Base-by-base conservation (phyloP, 1,284 basidiomycete genomes). In the Ganoderma lucidum region DNA sequence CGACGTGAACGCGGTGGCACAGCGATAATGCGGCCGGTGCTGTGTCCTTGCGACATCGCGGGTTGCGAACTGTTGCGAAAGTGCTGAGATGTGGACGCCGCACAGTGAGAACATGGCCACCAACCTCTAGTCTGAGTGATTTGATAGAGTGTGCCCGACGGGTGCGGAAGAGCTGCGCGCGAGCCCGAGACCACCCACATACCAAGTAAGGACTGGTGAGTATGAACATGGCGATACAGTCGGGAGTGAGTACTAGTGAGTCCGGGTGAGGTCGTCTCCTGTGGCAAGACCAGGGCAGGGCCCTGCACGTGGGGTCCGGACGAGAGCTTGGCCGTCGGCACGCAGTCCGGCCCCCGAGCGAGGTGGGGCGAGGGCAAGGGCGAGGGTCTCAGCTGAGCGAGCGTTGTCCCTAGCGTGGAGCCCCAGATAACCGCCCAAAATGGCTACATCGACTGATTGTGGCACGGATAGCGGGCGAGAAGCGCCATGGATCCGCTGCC, bases 391-490 rank as follows among this genome's bases (percentile, higher is more conserved):
- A 59, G 35, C 56, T 28, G 28, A 56, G 55, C 28, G 15, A 32
- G 35, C 3, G 17, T 5, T 39, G 56, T 39, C 32, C 35, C 35
- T 39, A 12, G 17, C 19, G 56, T 35, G 32, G 56, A 37, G 56
- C 56, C 35, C 35, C 35, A 8, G 53, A 59, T 59, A 59, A 59
- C 56, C 56, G 23, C 61, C 69, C 59, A 35, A 9, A 55, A 64
- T 64, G 61, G 67, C 65, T 39, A 67, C 55, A 45, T 66, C 65
- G 63, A 42, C 44, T 71, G 70, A 71, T 71, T 64, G 70, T 71
- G 70, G 70, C 70, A 67, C 70, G 58, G 65, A 64, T 66, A 58
- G 65, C 63, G 62, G 64, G 35, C 64, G 62, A 58, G 55, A 48
- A 48, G 68, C 62, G 62, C 64, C 45, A n/a, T 35, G 42, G 45